These are phyloP conservation scores for Nevesoporus exiguus DNA, from an alignment of 768 basidiomycete genomes.

Conservation along the genomic window DNA sequence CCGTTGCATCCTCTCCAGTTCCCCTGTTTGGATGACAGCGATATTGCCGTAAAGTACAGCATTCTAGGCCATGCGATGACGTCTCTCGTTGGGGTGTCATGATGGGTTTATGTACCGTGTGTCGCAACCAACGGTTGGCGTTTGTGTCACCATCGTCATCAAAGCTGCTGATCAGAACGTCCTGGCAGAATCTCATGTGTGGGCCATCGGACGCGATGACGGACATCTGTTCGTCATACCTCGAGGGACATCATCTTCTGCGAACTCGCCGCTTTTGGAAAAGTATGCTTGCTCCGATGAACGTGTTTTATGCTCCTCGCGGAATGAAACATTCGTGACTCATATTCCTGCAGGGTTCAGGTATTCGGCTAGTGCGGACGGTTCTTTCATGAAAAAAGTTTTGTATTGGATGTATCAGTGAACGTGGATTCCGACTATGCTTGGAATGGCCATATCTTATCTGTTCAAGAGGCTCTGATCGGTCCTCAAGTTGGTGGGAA, in stretches of 20 bases:
- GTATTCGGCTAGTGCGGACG: neutral
- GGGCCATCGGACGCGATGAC: neutral
- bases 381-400: neutral
- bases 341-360: neutral
- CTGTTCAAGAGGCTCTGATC: neutral
- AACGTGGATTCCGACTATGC: neutral
- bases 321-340: neutral
- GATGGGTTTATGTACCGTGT: neutral
- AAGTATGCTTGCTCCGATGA: neutral
- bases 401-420: neutral
- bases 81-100: neutral
- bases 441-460: constrained; percentile 9
- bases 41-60: neutral
- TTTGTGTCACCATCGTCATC: constrained; percentile 10
- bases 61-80: neutral
- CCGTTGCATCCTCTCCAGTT: neutral
- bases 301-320: constrained; percentile 11
- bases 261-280: constrained; percentile 1
- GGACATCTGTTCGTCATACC: constrained; percentile 4
- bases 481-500: neutral
- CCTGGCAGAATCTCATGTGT: constrained; percentile 8
- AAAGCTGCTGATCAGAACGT: constrained; percentile 6
- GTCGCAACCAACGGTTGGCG: neutral
- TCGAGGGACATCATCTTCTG: neutral
- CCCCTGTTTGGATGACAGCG: neutral